Base-by-base conservation (phyloP, 306 rosid species). In the Comarum palustre region DNA sequence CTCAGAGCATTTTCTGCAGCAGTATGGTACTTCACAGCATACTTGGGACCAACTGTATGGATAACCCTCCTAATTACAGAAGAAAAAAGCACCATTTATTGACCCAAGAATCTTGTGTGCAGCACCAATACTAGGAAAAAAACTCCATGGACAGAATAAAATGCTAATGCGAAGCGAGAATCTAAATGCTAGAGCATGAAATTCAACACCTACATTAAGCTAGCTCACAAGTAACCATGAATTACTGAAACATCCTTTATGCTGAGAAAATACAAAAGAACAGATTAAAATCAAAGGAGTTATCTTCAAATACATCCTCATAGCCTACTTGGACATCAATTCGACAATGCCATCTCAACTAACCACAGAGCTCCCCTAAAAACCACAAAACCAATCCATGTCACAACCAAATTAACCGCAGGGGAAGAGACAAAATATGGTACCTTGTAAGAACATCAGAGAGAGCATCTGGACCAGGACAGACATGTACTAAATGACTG, bases 1-100 rank as follows among this genome's bases (percentile, higher is more conserved):
- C 99, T 94, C 74, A 94, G 83, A 79, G 99, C 96, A 78, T 91
- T 94, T 84, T 94, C 99, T 62, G 99, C 97, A 45, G 99, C 99
- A 58, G 99, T 91, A 78, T 94, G 99, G 80, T 94, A 94, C 81
- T 94, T 94, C 59, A 88, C 86, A 4, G 96, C 99, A 85, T 94
- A 94, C 85, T 91, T 94, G 32, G 99, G 99, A 55, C 99, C 99
- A 42, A 94, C 99, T 16, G 99, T 94, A 82, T 91, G 99, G 77
- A 94, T 88, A 82, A 91, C 82, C 84, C 87, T 89, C 95, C 99
- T 94, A 85, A 77, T 57, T 77, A 55, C 19, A 61, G 22, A 78
- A 69, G 47, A 64, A 82, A 63, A 71, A 81, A 54, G n/a, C n/a
- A n/a, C n/a, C 5, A 0, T 10, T 43, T 66, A 25, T 19, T 27